phyloP scores from a whole-genome alignment of 73 alveolate species.

The Stentor roeselii region DNA sequence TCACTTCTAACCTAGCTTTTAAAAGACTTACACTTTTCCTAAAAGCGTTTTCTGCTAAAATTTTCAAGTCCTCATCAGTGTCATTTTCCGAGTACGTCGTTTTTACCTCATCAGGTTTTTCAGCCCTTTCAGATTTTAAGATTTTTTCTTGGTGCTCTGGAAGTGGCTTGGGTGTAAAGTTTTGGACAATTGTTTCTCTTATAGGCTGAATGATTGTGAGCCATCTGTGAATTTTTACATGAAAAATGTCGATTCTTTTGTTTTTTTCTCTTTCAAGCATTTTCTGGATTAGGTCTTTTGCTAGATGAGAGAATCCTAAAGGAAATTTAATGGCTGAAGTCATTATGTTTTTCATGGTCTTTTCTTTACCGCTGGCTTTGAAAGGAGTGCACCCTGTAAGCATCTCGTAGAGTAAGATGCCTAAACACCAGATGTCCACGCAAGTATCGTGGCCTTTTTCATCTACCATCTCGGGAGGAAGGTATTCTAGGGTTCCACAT shows the following conservation, averaged over 20 bases:
- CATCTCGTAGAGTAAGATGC: slow-evolving; percentile 48
- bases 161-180: not conserved
- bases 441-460: slow-evolving; percentile 36
- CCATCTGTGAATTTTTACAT: not conserved
- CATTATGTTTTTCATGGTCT: not conserved
- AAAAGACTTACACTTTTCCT: not conserved
- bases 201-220: not conserved
- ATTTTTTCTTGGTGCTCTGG: no score
- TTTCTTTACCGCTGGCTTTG: slow-evolving; percentile 33
- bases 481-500: slow-evolving; percentile 97
- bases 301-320: slow-evolving; percentile 9
- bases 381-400: slow-evolving; percentile 54
- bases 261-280: not conserved
- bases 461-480: slow-evolving; percentile 97
- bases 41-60: not conserved
- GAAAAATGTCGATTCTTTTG: not conserved
- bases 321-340: not conserved
- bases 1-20: no score
- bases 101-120: not conserved
- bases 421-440: slow-evolving; percentile 48
- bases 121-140: not conserved
- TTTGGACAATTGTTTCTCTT: slow-evolving; percentile 23
- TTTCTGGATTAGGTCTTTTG: slow-evolving; percentile 17
- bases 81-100: not conserved
- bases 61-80: not conserved